These are phyloP conservation scores for Magnusiomyces suaveolens DNA, from an alignment of 1,139 yeast genomes.

Conservation along the genomic window DNA sequence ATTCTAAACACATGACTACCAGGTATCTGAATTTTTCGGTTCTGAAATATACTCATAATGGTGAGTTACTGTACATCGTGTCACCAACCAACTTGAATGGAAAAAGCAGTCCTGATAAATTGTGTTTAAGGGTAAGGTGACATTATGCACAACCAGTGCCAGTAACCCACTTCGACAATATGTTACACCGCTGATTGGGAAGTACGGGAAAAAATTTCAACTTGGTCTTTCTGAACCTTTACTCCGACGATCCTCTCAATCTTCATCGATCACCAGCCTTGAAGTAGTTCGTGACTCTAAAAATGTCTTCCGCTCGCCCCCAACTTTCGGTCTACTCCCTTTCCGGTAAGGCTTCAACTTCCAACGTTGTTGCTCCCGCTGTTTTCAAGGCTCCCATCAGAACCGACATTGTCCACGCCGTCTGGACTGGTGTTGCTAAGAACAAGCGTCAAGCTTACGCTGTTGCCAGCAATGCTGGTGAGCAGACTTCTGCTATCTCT, in stretches of 20 bases:
- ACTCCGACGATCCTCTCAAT: slow-evolving; percentile 2
- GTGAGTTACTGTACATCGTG: too few relatives aligned
- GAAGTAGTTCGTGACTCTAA: slow-evolving; percentile 13
- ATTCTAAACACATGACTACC: too few relatives aligned
- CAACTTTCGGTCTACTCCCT: slow-evolving; percentile 92
- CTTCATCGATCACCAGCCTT: slow-evolving; percentile 9
- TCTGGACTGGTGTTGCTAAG: slow-evolving; percentile 97
- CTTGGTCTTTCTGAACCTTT: not conserved
- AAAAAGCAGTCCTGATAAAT: too few relatives aligned
- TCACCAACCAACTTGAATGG: too few relatives aligned
- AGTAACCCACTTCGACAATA: too few relatives aligned
- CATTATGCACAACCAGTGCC: too few relatives aligned
- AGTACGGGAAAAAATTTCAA: not conserved
- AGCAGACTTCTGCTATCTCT: slow-evolving; percentile 99
- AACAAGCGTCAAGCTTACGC: slow-evolving; percentile 99
- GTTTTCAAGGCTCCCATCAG: slow-evolving; percentile 99
- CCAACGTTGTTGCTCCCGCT: slow-evolving; percentile 91
- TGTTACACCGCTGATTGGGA: too few relatives aligned
- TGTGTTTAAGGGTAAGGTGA: too few relatives aligned
- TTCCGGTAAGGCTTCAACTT: slow-evolving; percentile 76
- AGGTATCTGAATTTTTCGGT: too few relatives aligned
- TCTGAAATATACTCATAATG: too few relatives aligned
- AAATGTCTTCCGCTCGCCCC: slow-evolving; percentile 75
- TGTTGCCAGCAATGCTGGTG: slow-evolving; percentile 98
- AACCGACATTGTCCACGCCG: slow-evolving; percentile 98